Evolutionary conservation across 169 alveolate species (phyloP).

Genomic region (Cyclospora cayetanensis): DNA sequence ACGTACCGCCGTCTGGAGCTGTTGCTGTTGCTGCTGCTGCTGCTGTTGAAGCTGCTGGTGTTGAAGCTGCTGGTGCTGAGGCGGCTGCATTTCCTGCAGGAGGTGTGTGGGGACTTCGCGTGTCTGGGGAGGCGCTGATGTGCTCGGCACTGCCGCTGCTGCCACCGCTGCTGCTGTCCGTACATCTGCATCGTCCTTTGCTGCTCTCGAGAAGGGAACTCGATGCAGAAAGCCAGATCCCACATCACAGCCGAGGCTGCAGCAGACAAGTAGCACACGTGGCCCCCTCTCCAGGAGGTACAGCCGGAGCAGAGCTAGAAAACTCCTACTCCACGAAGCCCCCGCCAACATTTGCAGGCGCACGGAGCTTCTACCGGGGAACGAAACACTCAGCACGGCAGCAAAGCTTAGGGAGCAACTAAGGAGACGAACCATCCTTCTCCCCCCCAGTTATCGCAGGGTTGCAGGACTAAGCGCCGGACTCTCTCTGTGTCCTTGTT

Average conservation of each 20-base stretch:
- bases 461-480: background rate
- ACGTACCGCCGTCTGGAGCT: background rate
- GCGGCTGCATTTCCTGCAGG: too few species aligned
- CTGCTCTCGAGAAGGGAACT: background rate
- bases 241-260: slow-evolving; percentile 38
- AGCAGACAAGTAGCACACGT: background rate
- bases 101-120: background rate
- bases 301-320: background rate
- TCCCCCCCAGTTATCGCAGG: slow-evolving; percentile 20
- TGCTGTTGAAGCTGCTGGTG: background rate
- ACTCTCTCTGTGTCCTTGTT: background rate
- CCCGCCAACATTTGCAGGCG: too few species aligned
- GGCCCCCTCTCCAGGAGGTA: background rate
- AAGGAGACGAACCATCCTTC: background rate
- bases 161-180: background rate
- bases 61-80: background rate
- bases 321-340: too few species aligned
- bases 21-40: background rate
- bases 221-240: slow-evolving; percentile 27
- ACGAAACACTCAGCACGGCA: too few species aligned
- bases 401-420: background rate
- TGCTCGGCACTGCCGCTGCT: background rate
- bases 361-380: too few species aligned
- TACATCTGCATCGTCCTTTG: too few species aligned
- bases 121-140: background rate